phyloP scores from a whole-genome alignment of 2,329 filamentous ascomycete species.

The Ceratocystis lukuohia region DNA sequence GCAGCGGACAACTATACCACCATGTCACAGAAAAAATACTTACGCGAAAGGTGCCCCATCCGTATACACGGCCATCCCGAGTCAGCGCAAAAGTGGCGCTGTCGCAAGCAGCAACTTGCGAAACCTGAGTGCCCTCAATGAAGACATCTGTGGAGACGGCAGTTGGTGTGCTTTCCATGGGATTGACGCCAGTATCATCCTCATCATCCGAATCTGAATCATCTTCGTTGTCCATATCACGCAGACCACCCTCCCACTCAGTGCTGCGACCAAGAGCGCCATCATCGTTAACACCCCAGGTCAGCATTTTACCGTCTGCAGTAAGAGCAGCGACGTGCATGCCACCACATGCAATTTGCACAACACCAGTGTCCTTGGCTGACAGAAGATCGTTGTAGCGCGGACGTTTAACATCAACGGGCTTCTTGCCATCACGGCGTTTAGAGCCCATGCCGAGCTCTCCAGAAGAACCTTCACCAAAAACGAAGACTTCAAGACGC shows the following conservation, averaged over 20 bases:
- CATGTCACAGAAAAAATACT: not conserved
- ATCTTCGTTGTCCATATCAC: constrained; percentile 42
- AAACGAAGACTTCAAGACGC: constrained; percentile 61
- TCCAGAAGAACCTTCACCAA: constrained; percentile 66
- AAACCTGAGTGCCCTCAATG: constrained; percentile 45
- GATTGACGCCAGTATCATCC: constrained; percentile 53
- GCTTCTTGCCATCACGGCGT: constrained; percentile 45
- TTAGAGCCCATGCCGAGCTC: constrained; percentile 68
- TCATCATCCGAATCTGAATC: constrained; percentile 45
- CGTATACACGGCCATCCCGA: constrained; percentile 60
- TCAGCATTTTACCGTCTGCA: constrained; percentile 66
- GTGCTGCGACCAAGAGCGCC: constrained; percentile 67
- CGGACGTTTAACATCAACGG: constrained; percentile 67
- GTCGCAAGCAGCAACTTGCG: constrained; percentile 57
- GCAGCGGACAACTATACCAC: not conserved
- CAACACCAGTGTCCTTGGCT: constrained; percentile 54
- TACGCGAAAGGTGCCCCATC: constrained; percentile 66
- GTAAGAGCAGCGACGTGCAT: constrained; percentile 73
- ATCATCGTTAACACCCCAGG: constrained; percentile 81
- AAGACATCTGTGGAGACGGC: constrained; percentile 47
- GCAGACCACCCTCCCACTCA: constrained; percentile 49
- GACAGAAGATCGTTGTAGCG: constrained; percentile 58
- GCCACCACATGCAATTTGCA: constrained; percentile 63
- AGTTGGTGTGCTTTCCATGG: constrained; percentile 54
- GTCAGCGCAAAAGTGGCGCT: constrained; percentile 66